Percentiles rank a stretch among this genome's conserved stretches.
phyloP scores from a whole-genome alignment of 106 monocot genomes.

The Narthecium ossifragum region DNA sequence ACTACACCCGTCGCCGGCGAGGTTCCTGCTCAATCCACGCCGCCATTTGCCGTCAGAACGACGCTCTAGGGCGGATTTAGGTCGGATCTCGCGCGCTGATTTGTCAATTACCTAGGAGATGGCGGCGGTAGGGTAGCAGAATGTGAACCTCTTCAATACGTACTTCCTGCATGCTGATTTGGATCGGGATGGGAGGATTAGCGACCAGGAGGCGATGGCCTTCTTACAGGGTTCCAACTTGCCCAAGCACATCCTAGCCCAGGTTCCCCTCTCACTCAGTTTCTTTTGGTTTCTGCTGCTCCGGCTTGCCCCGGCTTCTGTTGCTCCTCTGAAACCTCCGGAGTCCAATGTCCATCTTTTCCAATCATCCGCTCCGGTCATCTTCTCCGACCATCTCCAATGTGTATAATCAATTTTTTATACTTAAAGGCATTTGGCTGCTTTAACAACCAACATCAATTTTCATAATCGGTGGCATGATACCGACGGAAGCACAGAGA shows the following conservation, averaged over 20 bases:
- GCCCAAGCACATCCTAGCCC: conserved; percentile 72
- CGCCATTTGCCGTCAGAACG: neutral
- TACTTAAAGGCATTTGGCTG: no score
- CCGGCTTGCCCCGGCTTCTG: no score
- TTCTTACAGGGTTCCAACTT: conserved; percentile 91
- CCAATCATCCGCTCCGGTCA: no score
- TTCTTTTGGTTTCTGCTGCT: neutral
- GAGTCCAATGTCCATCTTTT: no score
- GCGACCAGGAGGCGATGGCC: conserved; percentile 74
- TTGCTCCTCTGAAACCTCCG: no score
- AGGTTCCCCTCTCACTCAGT: conserved; percentile 26
- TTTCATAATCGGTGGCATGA: no score
- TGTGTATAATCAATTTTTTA: no score
- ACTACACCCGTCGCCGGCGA: no score
- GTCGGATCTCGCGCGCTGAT: neutral
- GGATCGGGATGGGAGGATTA: conserved; percentile 87
- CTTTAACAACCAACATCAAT: no score
- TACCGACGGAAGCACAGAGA: no score
- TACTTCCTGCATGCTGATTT: conserved; percentile 88
- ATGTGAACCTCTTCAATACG: conserved; percentile 63
- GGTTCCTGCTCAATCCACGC: no score
- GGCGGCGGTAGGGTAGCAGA: conserved; percentile 21
- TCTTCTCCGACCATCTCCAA: no score
- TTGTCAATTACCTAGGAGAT: neutral
- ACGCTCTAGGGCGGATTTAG: neutral